A percentile compares a stretch with the other conserved stretches of the same genome.
phyloP scores from a whole-genome alignment of 495 filamentous ascomycete genomes.

The Ascobolus immersus region DNA sequence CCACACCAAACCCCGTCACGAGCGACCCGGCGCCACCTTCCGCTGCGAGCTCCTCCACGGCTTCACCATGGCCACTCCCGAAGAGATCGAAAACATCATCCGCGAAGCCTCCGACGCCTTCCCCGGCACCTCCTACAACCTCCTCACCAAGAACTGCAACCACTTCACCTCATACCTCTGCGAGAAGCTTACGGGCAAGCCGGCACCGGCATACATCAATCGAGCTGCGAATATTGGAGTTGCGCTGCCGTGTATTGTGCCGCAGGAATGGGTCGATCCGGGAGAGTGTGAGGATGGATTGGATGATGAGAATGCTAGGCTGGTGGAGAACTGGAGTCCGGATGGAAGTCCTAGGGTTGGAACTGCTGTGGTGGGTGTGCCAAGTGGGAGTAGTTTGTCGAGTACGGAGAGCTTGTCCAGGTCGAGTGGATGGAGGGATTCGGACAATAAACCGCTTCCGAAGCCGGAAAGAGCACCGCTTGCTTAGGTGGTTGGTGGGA shows the following conservation, averaged over 20 bases:
- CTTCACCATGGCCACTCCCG: slow-evolving; percentile 33
- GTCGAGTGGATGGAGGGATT: too few species aligned
- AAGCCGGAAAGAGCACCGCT: too few species aligned
- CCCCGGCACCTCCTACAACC: slow-evolving; percentile 43
- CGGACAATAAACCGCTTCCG: too few species aligned
- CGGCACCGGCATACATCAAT: slow-evolving; percentile 47
- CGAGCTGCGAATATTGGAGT: slow-evolving; percentile 54
- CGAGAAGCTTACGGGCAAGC: slow-evolving; percentile 32
- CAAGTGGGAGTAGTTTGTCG: too few species aligned
- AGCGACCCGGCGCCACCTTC: slow-evolving; percentile 51
- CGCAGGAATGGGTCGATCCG: slow-evolving; percentile 49
- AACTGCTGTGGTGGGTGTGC: too few species aligned
- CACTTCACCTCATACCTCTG: slow-evolving; percentile 53
- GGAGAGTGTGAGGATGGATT: slow-evolving; percentile 35
- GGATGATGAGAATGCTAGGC: neutral
- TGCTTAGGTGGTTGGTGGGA: too few species aligned
- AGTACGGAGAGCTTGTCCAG: too few species aligned
- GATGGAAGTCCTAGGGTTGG: too few species aligned
- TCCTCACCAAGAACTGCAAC: slow-evolving; percentile 59
- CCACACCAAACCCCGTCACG: slow-evolving; percentile 39
- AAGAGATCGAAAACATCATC: slow-evolving; percentile 42
- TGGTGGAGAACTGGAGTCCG: too few species aligned
- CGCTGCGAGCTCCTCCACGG: slow-evolving; percentile 42
- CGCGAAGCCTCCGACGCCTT: slow-evolving; percentile 37
- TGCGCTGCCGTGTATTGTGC: slow-evolving; percentile 53